A percentile compares a stretch with the other conserved stretches of the same genome.
These are phyloP conservation scores for Neodidymelliopsis sp. DNA, from an alignment of 2,329 filamentous ascomycete species.

Conservation along the genomic window DNA sequence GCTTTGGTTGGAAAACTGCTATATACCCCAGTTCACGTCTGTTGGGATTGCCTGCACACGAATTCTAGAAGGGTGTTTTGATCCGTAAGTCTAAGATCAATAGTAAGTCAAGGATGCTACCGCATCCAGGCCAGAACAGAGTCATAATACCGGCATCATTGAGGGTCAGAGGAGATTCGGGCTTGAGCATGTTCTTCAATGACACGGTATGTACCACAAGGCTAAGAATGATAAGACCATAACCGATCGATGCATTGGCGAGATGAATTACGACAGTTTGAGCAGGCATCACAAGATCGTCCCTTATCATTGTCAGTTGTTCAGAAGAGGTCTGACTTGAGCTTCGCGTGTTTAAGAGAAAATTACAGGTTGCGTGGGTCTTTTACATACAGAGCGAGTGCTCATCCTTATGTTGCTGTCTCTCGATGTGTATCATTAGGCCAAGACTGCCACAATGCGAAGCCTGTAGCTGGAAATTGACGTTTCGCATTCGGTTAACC, in stretches of 20 bases:
- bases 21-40: not conserved
- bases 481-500: conserved; percentile 5
- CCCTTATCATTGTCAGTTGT: no score
- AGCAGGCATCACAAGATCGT: no score
- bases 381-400: no score
- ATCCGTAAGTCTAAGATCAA: conserved; percentile 16
- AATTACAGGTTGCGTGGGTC: no score
- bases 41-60: not conserved
- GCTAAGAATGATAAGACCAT: not conserved
- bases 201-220: not conserved
- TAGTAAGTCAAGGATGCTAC: conserved; percentile 21
- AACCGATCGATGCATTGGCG: not conserved
- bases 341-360: no score
- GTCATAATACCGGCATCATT: conserved; percentile 8
- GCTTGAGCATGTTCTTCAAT: not conserved
- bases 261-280: not conserved
- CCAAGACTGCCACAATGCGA: conserved; percentile 4
- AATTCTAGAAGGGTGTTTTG: not conserved
- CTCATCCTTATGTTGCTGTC: not conserved
- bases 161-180: not conserved
- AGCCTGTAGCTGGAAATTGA: not conserved
- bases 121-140: conserved; percentile 25
- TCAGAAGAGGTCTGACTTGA: no score
- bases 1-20: not conserved
- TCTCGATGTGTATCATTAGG: not conserved